Percentiles rank a stretch among this genome's conserved stretches.
phyloP scores from a whole-genome alignment of 257 asterid species.

The Gardenia jasminoides region DNA sequence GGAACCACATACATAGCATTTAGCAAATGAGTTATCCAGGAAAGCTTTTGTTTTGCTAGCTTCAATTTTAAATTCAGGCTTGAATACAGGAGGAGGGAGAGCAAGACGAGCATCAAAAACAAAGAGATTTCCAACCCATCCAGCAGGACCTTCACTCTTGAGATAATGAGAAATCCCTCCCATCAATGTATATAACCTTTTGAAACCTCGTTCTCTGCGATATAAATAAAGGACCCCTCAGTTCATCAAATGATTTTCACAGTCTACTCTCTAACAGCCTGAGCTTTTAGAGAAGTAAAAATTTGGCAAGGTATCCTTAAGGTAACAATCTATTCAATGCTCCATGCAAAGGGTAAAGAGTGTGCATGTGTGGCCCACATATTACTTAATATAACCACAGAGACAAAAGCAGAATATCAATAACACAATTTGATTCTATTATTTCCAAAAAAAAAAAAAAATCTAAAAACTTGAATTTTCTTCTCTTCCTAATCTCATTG shows the following conservation, averaged over 20 bases:
- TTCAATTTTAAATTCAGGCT: constrained; percentile 37
- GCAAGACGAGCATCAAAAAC: constrained; percentile 91
- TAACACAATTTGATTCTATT: not conserved
- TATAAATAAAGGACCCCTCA: not conserved
- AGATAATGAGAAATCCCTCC: constrained; percentile 95
- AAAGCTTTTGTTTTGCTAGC: constrained; percentile 24
- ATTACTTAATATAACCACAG: not conserved
- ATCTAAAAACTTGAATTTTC: not conserved
- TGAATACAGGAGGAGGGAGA: constrained; percentile 72
- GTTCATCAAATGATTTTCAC: not conserved
- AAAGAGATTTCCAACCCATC: constrained; percentile 91
- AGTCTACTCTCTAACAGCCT: not conserved
- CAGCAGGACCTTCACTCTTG: constrained; percentile 64
- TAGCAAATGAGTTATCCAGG: constrained; percentile 52
- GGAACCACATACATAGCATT: constrained; percentile 66
- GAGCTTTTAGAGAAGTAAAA: not conserved
- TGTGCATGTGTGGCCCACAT: not conserved
- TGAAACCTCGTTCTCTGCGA: constrained; percentile 73
- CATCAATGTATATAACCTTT: constrained; percentile 66
- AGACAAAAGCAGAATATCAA: not conserved
- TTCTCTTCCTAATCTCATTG: not conserved
- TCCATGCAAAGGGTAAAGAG: not conserved
- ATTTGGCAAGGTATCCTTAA: not conserved
- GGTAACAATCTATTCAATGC: not conserved
- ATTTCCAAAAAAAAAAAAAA: not conserved